A percentile compares a stretch with the other conserved stretches of the same genome.
Conservation (phyloP, 495 filamentous ascomycete genomes). For the Staphylotrichum tortipilum region DNA sequence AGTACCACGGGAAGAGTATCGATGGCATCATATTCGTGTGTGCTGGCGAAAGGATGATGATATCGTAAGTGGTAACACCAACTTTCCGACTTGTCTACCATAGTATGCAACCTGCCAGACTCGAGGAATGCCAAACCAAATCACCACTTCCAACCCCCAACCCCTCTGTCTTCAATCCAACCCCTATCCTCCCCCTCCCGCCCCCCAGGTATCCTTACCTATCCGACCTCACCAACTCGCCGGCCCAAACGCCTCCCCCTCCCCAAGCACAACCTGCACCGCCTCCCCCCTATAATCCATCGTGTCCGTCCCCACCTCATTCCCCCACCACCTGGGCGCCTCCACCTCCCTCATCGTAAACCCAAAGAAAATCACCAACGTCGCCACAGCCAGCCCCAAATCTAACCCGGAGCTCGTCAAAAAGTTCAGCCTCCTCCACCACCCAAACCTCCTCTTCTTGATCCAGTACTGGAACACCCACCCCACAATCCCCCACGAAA, state of each 20-base stretch:
- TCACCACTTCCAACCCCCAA: too few species aligned
- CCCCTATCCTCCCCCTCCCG: too few species aligned
- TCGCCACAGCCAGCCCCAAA: slow-evolving; percentile 53
- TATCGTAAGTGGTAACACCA: too few species aligned
- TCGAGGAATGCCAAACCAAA: too few species aligned
- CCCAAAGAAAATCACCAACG: slow-evolving; percentile 55
- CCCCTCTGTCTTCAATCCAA: background rate
- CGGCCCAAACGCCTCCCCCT: slow-evolving; percentile 55
- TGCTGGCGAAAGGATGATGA: too few species aligned
- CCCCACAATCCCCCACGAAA: slow-evolving; percentile 60
- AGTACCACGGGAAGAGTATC: too few species aligned
- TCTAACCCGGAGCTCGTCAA: slow-evolving; percentile 54
- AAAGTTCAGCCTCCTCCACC: slow-evolving; percentile 63
- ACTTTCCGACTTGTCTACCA: too few species aligned
- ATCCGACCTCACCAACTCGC: slow-evolving; percentile 26
- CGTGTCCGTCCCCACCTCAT: slow-evolving; percentile 38
- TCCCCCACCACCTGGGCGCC: slow-evolving; percentile 49
- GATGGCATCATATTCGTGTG: too few species aligned
- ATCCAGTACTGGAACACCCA: slow-evolving; percentile 56
- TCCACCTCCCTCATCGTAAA: slow-evolving; percentile 41
- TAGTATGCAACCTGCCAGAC: too few species aligned
- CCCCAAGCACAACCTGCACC: slow-evolving; percentile 37
- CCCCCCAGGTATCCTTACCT: too few species aligned
- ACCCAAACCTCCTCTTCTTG: slow-evolving; percentile 47
- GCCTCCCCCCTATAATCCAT: slow-evolving; percentile 46